Evolutionary conservation across 768 basidiomycete species (phyloP), one percentile per base, ranked within the genome.

Genomic region (Gymnopilus junonius): DNA sequence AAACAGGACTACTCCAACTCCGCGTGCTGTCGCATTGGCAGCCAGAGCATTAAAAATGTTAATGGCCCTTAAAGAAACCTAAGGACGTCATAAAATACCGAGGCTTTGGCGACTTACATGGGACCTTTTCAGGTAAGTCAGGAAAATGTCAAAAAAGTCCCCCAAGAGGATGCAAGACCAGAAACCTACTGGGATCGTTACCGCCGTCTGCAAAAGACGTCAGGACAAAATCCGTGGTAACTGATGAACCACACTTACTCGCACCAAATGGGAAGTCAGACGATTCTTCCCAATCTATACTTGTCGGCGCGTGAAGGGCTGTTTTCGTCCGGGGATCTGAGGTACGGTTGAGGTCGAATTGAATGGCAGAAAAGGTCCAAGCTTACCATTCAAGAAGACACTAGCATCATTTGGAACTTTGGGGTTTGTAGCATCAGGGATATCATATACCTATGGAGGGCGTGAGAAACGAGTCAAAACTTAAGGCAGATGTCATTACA

Each of bases 221-320:
- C 25, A 55, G 20, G 20, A 27, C 15, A 17, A 20, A 23, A 35
- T 23, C 10, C 14, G n/a, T 20, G 14, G 3, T 14, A 42, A 31
- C 12, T 39, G 15, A 32, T 39, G 43, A 34, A 34, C 15, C 31
- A 34, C 37, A 73, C 76, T 68, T 55, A 79, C 76, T 67, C 15
- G 64, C 55, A 23, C 71, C 72, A 61, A 81, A 82, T 37, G 77
- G 74, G 63, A 76, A 82, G 8, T 73, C 61, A 67, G 80, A 81
- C 29, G 57, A 61, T 63, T 74, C 42, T 15, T 61, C 70, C 83
- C 83, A 85, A 54, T 84, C 70, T 64, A 81, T 79, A 71, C 83
- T 90, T 8, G 80, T 84, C 3, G 90, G 90, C 3, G 90, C 90
- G 72, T 92, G 90, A 20, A 92, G 73, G 0, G 90, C 90, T 40